Evolutionary conservation across 345 rosid genomes (phyloP).

Genomic region (Eucalyptus cladocalyx): DNA sequence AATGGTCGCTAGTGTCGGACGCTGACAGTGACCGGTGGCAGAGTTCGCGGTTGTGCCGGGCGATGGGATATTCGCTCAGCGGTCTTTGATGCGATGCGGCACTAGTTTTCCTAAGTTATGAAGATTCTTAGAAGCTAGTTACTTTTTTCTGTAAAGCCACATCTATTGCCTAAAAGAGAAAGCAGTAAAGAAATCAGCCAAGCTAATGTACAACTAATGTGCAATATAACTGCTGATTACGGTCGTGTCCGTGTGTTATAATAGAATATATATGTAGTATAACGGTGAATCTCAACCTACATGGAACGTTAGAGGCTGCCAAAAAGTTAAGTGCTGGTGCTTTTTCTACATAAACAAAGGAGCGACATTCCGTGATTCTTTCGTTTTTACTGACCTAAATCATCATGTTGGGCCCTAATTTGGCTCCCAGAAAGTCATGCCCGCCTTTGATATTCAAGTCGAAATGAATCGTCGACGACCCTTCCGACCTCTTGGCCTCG

Average conservation of each 20-base stretch:
- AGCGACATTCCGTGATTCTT: background rate
- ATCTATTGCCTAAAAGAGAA: background rate
- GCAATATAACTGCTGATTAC: background rate
- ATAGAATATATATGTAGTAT: background rate
- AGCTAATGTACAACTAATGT: background rate
- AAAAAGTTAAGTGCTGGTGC: background rate
- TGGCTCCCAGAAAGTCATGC: conserved; percentile 20
- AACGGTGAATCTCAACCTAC: background rate
- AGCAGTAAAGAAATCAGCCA: background rate
- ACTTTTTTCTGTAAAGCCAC: background rate
- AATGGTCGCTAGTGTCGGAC: background rate
- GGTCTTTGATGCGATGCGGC: background rate
- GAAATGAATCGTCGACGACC: conserved; percentile 4
- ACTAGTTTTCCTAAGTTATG: background rate
- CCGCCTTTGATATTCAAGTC: conserved; percentile 46
- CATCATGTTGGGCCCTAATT: background rate
- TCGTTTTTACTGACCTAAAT: background rate
- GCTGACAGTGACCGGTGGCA: background rate
- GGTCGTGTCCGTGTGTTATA: background rate
- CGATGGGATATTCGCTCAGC: background rate
- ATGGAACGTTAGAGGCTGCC: background rate
- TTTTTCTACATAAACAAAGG: background rate
- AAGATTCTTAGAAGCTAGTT: background rate
- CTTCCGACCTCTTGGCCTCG: background rate
- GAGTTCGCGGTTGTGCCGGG: background rate